A percentile compares a stretch with the other conserved stretches of the same genome.
phyloP scores from a whole-genome alignment of 1,139 yeast species.

The Debaryomycetaceae sp. region DNA sequence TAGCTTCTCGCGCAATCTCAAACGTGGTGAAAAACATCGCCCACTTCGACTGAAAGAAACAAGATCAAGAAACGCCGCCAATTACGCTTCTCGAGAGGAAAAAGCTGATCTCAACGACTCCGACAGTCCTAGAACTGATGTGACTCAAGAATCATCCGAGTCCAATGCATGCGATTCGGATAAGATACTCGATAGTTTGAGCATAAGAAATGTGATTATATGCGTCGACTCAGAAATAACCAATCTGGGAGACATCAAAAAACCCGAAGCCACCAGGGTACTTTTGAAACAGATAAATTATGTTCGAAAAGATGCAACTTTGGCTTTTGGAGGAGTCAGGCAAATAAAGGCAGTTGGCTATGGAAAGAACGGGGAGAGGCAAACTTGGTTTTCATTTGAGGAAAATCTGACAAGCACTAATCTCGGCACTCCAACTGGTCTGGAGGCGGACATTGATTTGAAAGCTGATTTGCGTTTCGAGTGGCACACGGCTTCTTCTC shows the following conservation, averaged over 20 bases:
- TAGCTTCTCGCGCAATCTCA: neutral
- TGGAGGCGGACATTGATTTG: neutral
- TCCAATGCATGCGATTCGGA: no score
- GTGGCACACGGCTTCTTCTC: conserved; percentile 5
- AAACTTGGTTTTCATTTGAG: neutral
- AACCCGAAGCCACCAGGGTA: neutral
- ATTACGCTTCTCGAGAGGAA: no score
- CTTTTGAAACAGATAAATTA: no score
- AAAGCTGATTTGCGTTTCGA: conserved; percentile 47
- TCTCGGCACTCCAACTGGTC: neutral
- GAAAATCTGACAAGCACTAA: neutral
- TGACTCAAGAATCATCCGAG: no score
- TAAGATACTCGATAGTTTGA: neutral
- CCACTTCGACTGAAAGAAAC: no score
- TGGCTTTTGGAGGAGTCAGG: neutral
- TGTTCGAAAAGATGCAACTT: neutral
- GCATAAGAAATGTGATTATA: neutral
- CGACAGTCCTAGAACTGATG: no score
- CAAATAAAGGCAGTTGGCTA: neutral
- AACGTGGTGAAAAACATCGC: neutral
- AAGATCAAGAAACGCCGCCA: no score
- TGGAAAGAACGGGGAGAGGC: neutral
- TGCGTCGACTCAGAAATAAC: neutral
- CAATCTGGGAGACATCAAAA: neutral
- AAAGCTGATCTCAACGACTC: no score